Percentiles rank a stretch among this genome's conserved stretches.
These are phyloP conservation scores for Xenoacremonium recifei DNA, from an alignment of 2,329 filamentous ascomycete species.

Conservation along the genomic window DNA sequence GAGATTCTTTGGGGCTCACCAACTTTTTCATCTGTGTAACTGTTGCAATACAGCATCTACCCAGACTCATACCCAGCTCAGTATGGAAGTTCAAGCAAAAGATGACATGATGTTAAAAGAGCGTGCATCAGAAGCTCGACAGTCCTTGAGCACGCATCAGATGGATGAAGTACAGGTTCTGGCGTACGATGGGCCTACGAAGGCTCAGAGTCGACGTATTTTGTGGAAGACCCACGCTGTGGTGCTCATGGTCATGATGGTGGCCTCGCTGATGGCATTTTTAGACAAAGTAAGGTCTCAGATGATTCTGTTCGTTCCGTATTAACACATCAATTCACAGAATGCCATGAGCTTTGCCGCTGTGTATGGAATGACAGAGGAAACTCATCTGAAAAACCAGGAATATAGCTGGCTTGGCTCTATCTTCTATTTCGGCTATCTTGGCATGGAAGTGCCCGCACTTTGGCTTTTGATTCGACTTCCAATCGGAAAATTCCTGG, in stretches of 20 bases:
- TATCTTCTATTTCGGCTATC: conserved; percentile 44
- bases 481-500: conserved; percentile 17
- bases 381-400: conserved; percentile 27
- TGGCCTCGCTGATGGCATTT: background rate
- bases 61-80: too few relatives aligned
- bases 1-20: too few relatives aligned
- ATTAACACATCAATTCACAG: background rate
- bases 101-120: too few relatives aligned
- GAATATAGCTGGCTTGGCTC: conserved; percentile 65
- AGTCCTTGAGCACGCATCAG: too few relatives aligned
- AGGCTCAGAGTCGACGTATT: background rate
- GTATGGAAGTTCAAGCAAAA: too few relatives aligned
- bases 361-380: conserved; percentile 19
- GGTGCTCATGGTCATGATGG: background rate
- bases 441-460: conserved; percentile 47
- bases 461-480: conserved; percentile 20
- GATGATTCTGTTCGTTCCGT: background rate
- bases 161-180: too few relatives aligned
- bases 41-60: too few relatives aligned
- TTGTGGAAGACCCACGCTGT: background rate
- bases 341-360: conserved; percentile 9
- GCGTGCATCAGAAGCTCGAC: too few relatives aligned
- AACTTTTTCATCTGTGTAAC: too few relatives aligned
- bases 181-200: too few relatives aligned
- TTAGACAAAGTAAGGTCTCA: background rate